A percentile compares a stretch with the other conserved stretches of the same genome.
Evolutionary conservation across 129 eudicot genomes (phyloP).

Genomic region (Centrapalus pauciflorus): DNA sequence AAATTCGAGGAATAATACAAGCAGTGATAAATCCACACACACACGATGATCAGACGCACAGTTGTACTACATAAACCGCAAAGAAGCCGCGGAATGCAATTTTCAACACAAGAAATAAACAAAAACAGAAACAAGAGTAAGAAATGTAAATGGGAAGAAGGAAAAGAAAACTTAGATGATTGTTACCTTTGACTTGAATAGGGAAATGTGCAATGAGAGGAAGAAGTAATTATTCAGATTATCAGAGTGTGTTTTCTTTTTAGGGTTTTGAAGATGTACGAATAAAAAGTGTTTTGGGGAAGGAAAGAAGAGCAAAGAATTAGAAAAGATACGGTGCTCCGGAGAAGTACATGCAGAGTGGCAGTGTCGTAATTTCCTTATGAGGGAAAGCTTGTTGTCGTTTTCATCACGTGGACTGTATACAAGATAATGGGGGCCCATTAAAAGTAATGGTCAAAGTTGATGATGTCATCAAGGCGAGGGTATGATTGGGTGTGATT

Average conservation of each 20-base stretch:
- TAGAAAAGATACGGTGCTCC: neutral
- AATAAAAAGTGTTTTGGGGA: neutral
- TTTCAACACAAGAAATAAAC: neutral
- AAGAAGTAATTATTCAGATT: neutral
- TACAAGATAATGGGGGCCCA: neutral
- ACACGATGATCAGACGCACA: constrained; percentile 1
- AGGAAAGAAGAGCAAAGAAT: neutral
- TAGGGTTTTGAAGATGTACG: constrained; percentile 19
- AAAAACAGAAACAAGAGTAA: neutral
- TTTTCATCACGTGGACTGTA: constrained; percentile 11
- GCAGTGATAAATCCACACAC: neutral
- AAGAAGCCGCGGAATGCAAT: neutral
- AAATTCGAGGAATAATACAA: neutral
- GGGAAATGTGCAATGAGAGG: neutral
- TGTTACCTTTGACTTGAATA: constrained; percentile 8
- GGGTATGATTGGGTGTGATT: neutral
- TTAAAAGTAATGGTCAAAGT: neutral
- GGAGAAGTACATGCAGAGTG: constrained; percentile 5
- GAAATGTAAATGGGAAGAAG: neutral
- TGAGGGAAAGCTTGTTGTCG: neutral
- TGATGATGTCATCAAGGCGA: neutral
- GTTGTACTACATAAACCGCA: neutral
- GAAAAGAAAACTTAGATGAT: neutral
- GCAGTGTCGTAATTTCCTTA: constrained; percentile 13
- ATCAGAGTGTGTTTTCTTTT: neutral